Evolutionary conservation across 352 stramenopile genomes (phyloP).

Genomic region (Globisporangium solare): DNA sequence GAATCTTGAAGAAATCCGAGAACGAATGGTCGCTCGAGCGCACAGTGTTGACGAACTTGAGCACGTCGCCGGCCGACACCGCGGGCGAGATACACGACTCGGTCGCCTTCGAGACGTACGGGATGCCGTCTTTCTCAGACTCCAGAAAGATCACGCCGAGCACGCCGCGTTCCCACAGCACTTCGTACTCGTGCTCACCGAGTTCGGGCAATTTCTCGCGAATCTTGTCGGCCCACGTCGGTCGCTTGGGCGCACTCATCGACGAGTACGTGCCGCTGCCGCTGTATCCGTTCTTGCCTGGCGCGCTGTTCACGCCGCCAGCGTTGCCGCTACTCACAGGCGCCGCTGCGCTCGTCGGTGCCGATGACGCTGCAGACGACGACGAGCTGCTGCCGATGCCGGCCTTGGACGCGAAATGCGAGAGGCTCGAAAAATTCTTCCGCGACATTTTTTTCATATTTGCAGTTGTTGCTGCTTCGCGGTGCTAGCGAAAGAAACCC

Average conservation of each 20-base stretch:
- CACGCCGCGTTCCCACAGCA: constrained; percentile 83
- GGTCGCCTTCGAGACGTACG: constrained; percentile 83
- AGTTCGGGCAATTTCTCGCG: constrained; percentile 72
- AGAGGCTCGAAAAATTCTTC: constrained; percentile 57
- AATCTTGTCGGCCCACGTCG: constrained; percentile 78
- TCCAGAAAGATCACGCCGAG: constrained; percentile 86
- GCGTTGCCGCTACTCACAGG: constrained; percentile 11
- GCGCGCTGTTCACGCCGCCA: constrained; percentile 11
- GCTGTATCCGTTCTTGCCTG: constrained; percentile 12
- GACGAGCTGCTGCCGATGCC: constrained; percentile 27
- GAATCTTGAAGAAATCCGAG: constrained; percentile 87
- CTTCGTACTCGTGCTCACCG: constrained; percentile 80
- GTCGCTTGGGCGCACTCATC: constrained; percentile 18
- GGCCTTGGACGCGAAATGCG: constrained; percentile 35
- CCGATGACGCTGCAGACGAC: constrained; percentile 16
- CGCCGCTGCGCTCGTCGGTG: constrained; percentile 1
- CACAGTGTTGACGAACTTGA: constrained; percentile 85
- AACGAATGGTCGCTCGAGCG: constrained; percentile 85
- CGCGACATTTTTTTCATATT: constrained; percentile 67
- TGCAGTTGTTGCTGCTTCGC: neutral
- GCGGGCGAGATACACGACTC: constrained; percentile 80
- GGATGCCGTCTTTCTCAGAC: constrained; percentile 80
- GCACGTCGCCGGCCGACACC: constrained; percentile 66
- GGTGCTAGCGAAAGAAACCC: no score
- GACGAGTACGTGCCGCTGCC: neutral